phyloP scores from a whole-genome alignment of 2,329 filamentous ascomycete species.

The Periconia sp. region DNA sequence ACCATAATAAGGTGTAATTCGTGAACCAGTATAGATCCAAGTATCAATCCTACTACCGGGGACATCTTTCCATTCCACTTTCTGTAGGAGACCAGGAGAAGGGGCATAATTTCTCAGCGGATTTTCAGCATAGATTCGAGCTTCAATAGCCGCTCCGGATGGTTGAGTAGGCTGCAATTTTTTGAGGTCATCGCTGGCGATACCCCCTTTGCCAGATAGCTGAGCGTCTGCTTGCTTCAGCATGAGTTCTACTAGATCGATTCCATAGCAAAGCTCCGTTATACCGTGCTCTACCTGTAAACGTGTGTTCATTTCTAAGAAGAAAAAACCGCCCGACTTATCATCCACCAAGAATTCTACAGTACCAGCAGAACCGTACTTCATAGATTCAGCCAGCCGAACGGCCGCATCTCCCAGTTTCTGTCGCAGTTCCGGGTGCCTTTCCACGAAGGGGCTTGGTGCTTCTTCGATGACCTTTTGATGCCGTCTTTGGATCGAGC shows the following conservation, averaged over 20 bases:
- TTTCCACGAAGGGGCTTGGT: constrained; percentile 71
- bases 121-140: constrained; percentile 63
- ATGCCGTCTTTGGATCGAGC: constrained; percentile 83
- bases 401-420: constrained; percentile 73
- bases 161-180: constrained; percentile 52
- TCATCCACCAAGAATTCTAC: constrained; percentile 92
- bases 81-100: constrained; percentile 63
- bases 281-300: constrained; percentile 66
- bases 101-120: constrained; percentile 65
- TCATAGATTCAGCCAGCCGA: constrained; percentile 61
- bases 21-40: constrained; percentile 65
- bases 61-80: constrained; percentile 61
- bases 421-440: constrained; percentile 62
- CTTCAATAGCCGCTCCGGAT: constrained; percentile 59
- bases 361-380: constrained; percentile 85
- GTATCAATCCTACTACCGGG: constrained; percentile 64
- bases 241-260: constrained; percentile 64
- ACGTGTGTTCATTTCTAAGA: constrained; percentile 65
- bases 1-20: constrained; percentile 64
- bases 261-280: constrained; percentile 61
- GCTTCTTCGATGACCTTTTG: constrained; percentile 93
- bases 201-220: constrained; percentile 52
- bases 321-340: constrained; percentile 78
- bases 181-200: constrained; percentile 50
- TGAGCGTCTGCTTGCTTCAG: constrained; percentile 61